Base-by-base conservation (phyloP, 1,139 yeast genomes). In the Candida tetrigidarum region DNA sequence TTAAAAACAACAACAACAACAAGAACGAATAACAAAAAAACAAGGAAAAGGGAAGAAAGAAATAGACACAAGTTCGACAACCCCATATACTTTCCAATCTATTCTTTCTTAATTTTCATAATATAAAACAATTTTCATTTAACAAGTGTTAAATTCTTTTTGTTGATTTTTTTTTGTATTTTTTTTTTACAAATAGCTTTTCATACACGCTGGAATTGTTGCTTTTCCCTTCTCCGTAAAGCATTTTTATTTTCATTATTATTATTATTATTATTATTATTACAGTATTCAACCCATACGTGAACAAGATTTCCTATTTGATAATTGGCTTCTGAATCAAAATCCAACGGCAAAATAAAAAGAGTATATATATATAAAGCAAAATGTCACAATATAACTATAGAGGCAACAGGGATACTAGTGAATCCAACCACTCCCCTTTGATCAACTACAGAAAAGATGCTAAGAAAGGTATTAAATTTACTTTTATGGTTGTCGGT, bases 401-500 rank as follows among this genome's bases (percentile, higher is more conserved):
- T 36, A 36, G 32, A 26, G n/a, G n/a, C n/a, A 12, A 10, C 15
- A 23, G 12, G 27, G 20, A 36, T 18, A 18, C 3, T n/a, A 36
- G 36, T 26, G 42, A 37, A 27, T 16, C 20, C 19, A 6, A 14
- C 25, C 67, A 71, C 52, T 72, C 79, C 20, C 78, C 80, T 39
- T 71, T 74, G 70, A 73, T 74, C 55, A 73, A 74, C 57, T 74
- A 64, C 66, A 72, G 77, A 66, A 88, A 87, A 63, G 95, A 89
- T 59, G 83, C 96, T 53, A 86, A 88, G 57, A 79, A 84, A 53
- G 99, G 98, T 37, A 92, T 96, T 48, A 80, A 86, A 19, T 88
- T 92, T 74, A 93, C 97, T 43, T 59, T 93, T 54, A 90, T 93
- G 97, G 86, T 93, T 36, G 95, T 96, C 39, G 99, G 99, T 58